These are phyloP conservation scores for Didymella sp. DNA, from an alignment of 2,329 filamentous ascomycete genomes.

Conservation along the genomic window DNA sequence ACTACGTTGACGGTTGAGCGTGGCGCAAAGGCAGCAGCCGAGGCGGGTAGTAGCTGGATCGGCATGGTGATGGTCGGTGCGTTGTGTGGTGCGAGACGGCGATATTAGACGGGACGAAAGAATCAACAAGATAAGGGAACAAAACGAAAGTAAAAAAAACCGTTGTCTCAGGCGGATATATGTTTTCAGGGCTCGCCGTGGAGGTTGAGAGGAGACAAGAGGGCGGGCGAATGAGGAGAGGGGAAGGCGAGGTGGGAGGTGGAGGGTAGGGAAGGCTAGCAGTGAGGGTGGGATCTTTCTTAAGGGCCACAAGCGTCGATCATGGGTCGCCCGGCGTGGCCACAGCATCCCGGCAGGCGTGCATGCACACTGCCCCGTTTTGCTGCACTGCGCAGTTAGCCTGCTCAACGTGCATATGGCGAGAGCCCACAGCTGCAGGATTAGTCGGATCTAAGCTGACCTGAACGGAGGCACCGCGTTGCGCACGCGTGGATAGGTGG, in stretches of 20 bases:
- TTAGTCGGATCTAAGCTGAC: conserved; percentile 50
- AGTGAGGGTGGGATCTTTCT: conserved; percentile 47
- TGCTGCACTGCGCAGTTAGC: conserved; percentile 48
- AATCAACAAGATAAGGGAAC: conserved; percentile 40
- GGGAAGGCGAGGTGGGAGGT: conserved; percentile 53
- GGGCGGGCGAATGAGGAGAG: conserved; percentile 51
- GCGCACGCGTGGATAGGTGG: conserved; percentile 45
- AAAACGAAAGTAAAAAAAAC: conserved; percentile 40
- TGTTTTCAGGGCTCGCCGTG: conserved; percentile 47
- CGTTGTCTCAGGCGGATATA: conserved; percentile 47
- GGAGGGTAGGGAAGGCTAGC: conserved; percentile 50
- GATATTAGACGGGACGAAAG: conserved; percentile 47
- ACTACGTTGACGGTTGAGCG: conserved; percentile 95
- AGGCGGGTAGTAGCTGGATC: conserved; percentile 90
- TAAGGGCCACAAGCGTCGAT: conserved; percentile 48
- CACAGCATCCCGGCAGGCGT: conserved; percentile 45
- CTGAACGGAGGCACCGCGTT: conserved; percentile 25
- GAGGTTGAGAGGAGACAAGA: conserved; percentile 44
- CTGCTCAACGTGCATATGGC: conserved; percentile 49
- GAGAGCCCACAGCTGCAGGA: conserved; percentile 45
- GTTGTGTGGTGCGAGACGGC: conserved; percentile 35
- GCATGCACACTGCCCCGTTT: conserved; percentile 51
- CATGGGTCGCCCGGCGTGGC: conserved; percentile 45
- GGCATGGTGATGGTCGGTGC: conserved; percentile 68
- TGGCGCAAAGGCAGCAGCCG: conserved; percentile 94